phyloP scores from a whole-genome alignment of 129 eudicot species.

The Flaveria robusta region DNA sequence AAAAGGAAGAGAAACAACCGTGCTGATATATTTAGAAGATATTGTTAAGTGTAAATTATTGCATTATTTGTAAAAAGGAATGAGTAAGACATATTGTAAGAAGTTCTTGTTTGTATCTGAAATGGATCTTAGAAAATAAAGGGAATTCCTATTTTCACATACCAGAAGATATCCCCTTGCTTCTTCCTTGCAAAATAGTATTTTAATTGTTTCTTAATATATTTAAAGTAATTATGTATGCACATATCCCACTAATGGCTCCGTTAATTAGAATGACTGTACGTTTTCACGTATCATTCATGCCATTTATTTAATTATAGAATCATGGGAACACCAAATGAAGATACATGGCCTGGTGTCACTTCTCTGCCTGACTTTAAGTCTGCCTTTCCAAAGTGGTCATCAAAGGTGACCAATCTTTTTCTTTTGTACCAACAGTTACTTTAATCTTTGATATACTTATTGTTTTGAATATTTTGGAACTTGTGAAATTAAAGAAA shows the following conservation, averaged over 20 bases:
- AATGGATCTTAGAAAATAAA: not conserved
- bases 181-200: conserved; percentile 4
- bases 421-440: not conserved
- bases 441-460: not conserved
- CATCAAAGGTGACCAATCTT: conserved; percentile 62
- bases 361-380: conserved; percentile 87
- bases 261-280: not conserved
- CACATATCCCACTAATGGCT: conserved; percentile 8
- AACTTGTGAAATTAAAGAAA: not conserved
- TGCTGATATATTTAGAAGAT: too few species aligned
- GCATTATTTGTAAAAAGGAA: too few species aligned
- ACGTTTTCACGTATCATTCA: not conserved
- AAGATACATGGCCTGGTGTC: conserved; percentile 96
- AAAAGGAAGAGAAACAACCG: too few species aligned
- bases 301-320: conserved; percentile 41
- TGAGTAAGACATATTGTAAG: not conserved
- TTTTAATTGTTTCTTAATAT: not conserved
- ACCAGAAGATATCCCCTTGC: not conserved
- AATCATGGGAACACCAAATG: conserved; percentile 91
- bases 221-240: conserved; percentile 19
- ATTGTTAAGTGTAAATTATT: too few species aligned
- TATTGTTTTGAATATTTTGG: not conserved
- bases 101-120: not conserved
- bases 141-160: not conserved
- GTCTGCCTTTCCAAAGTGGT: conserved; percentile 86